Percentiles rank a stretch among this genome's conserved stretches.
These are phyloP conservation scores for Periconia digitata DNA, from an alignment of 2,329 filamentous ascomycete species.

Conservation along the genomic window DNA sequence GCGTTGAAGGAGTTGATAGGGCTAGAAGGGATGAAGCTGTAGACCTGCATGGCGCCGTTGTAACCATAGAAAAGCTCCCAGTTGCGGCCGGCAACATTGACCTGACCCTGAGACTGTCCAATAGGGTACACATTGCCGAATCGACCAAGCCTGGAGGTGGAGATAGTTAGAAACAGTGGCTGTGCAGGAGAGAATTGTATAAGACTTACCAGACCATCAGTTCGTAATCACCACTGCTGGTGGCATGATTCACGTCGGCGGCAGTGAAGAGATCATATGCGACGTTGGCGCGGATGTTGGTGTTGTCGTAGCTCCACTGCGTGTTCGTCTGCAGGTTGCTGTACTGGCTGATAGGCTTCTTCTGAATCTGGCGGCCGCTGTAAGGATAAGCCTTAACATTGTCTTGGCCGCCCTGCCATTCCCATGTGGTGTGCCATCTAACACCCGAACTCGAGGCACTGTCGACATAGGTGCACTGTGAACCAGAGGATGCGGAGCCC, in stretches of 20 bases:
- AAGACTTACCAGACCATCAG: constrained; percentile 25
- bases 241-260: constrained; percentile 20
- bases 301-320: constrained; percentile 22
- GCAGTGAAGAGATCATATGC: constrained; percentile 31
- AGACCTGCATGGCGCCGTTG: constrained; percentile 63
- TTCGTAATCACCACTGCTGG: constrained; percentile 28
- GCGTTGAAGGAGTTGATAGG: constrained; percentile 54
- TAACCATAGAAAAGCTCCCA: constrained; percentile 61
- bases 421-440: constrained; percentile 20
- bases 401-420: constrained; percentile 20
- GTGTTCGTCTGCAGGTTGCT: constrained; percentile 21
- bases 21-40: constrained; percentile 54
- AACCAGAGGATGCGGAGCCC: constrained; percentile 17
- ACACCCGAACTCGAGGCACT: constrained; percentile 17
- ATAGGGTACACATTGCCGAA: constrained; percentile 49
- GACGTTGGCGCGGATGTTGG: constrained; percentile 22
- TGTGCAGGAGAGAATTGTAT: background rate
- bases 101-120: constrained; percentile 13
- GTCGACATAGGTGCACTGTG: constrained; percentile 23
- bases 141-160: constrained; percentile 51
- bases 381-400: constrained; percentile 29
- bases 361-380: constrained; percentile 19
- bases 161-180: background rate
- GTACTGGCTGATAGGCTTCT: constrained; percentile 18
- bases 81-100: constrained; percentile 51